A percentile compares a stretch with the other conserved stretches of the same genome.
Evolutionary conservation across 2,329 filamentous ascomycete species (phyloP).

Genomic region (Camillea tinctor): DNA sequence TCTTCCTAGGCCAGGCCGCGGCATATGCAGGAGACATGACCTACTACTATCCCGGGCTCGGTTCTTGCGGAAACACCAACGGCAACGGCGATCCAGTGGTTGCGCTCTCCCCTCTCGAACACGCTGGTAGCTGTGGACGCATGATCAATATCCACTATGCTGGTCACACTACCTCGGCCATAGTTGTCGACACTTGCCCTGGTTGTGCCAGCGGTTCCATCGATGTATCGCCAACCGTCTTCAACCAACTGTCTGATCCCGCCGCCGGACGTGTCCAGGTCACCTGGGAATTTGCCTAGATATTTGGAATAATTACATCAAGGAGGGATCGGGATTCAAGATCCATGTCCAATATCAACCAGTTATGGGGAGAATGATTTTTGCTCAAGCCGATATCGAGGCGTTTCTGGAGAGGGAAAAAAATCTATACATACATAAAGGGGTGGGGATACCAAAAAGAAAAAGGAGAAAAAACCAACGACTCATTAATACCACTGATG

Average conservation of each 20-base stretch:
- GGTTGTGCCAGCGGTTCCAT: constrained; percentile 24
- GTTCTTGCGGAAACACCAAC: constrained; percentile 23
- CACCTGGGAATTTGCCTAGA: constrained; percentile 24
- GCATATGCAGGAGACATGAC: constrained; percentile 27
- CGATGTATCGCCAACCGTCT: constrained; percentile 29
- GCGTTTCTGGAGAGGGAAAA: too few relatives aligned
- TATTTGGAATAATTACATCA: not conserved
- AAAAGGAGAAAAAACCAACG: too few relatives aligned
- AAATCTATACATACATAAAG: too few relatives aligned
- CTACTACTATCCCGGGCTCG: constrained; percentile 23
- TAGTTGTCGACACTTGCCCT: constrained; percentile 30
- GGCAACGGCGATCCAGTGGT: constrained; percentile 19
- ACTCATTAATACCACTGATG: too few relatives aligned
- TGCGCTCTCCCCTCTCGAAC: constrained; percentile 21
- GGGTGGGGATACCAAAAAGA: too few relatives aligned
- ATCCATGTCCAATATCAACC: constrained; percentile 5
- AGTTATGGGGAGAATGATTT: constrained; percentile 11
- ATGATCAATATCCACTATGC: constrained; percentile 23
- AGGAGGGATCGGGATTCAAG: not conserved
- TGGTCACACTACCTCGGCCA: constrained; percentile 23
- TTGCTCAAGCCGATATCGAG: constrained; percentile 1
- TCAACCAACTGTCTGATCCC: constrained; percentile 15
- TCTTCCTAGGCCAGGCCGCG: constrained; percentile 11
- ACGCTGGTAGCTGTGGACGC: constrained; percentile 25
- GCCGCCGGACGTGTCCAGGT: constrained; percentile 19